Evolutionary conservation across 1,284 basidiomycete genomes (phyloP).

Genomic region (Jaminaea rosea): DNA sequence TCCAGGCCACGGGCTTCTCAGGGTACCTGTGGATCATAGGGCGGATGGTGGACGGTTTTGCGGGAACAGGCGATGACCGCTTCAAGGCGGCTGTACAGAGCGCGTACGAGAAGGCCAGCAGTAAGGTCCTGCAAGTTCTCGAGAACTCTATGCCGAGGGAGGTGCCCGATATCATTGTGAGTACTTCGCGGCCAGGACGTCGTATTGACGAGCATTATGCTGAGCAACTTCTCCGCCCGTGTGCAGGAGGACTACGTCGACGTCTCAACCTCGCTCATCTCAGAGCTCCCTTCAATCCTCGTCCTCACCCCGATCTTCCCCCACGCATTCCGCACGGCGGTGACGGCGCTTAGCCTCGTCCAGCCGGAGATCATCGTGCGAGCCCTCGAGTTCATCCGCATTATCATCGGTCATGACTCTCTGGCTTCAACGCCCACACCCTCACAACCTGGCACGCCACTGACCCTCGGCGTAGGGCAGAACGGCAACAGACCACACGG

Average conservation of each 20-base stretch:
- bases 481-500: constrained; percentile 4
- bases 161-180: constrained; percentile 17
- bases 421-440: constrained; percentile 23
- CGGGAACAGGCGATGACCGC: constrained; percentile 14
- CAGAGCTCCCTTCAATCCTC: constrained; percentile 64
- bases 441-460: constrained; percentile 15
- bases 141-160: constrained; percentile 21
- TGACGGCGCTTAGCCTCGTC: constrained; percentile 25
- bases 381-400: constrained; percentile 69
- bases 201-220: too few relatives aligned
- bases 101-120: constrained; percentile 29
- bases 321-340: constrained; percentile 28
- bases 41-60: constrained; percentile 54
- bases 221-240: too few relatives aligned
- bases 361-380: constrained; percentile 66
- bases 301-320: constrained; percentile 52
- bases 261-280: constrained; percentile 63
- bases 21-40: constrained; percentile 91
- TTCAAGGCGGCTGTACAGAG: constrained; percentile 20
- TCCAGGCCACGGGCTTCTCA: constrained; percentile 72
- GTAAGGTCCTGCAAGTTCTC: constrained; percentile 23
- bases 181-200: constrained; percentile 4
- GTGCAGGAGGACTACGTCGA: constrained; percentile 92
- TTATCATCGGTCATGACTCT: constrained; percentile 59
- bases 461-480: not conserved